A percentile compares a stretch with the other conserved stretches of the same genome.
These are phyloP conservation scores for Sindora glabra DNA, from an alignment of 306 rosid genomes.

Conservation along the genomic window DNA sequence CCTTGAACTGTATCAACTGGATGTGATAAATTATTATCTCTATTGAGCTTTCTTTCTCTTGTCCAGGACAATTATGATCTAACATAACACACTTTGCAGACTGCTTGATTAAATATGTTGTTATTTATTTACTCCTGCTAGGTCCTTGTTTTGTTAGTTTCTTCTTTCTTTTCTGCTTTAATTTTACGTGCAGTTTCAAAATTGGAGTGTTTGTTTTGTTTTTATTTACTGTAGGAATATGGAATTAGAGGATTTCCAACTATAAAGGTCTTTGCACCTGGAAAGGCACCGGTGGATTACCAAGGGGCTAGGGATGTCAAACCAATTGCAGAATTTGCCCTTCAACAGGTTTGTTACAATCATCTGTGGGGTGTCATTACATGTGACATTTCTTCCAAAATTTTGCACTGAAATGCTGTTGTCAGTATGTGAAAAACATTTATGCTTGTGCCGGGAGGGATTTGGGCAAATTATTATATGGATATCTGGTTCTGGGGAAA, in stretches of 20 bases:
- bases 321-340: slow-evolving; percentile 80
- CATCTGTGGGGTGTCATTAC: background rate
- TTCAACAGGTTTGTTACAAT: slow-evolving; percentile 62
- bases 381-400: background rate
- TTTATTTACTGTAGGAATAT: slow-evolving; percentile 54
- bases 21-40: background rate
- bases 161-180: background rate
- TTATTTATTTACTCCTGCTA: background rate
- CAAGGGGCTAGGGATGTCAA: slow-evolving; percentile 96
- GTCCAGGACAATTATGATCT: background rate
- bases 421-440: background rate
- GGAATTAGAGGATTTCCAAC: slow-evolving; percentile 93
- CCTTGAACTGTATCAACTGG: background rate
- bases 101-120: background rate
- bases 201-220: slow-evolving; percentile 6
- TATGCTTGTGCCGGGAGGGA: background rate
- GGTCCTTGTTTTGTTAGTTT: slow-evolving; percentile 1
- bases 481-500: background rate
- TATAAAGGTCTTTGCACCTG: slow-evolving; percentile 83
- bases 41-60: background rate
- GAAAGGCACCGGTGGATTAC: slow-evolving; percentile 80
- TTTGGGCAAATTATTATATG: background rate
- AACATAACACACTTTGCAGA: background rate
- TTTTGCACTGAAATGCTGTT: background rate
- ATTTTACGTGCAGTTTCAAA: background rate